Conservation (phyloP, 1,139 yeast genomes). For the Blastobotrys malaysiensis region DNA sequence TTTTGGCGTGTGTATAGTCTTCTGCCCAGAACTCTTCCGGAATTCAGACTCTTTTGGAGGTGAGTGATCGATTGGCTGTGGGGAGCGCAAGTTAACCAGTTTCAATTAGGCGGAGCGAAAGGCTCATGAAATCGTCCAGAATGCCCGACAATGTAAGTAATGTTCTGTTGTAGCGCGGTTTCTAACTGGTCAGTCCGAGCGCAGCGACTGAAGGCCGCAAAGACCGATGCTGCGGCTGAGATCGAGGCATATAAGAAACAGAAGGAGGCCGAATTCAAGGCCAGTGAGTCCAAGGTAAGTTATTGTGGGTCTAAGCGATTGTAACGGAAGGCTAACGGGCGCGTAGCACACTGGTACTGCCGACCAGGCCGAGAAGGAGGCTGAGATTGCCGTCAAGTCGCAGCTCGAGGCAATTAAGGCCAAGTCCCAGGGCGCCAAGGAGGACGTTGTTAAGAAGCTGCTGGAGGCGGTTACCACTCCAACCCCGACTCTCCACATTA, state of each 20-base stretch:
- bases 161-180: background rate
- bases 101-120: constrained; percentile 73
- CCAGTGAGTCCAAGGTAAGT: constrained; percentile 45
- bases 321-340: background rate
- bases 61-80: constrained; percentile 6
- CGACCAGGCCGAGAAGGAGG: constrained; percentile 64
- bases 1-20: constrained; percentile 19
- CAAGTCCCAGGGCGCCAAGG: constrained; percentile 58
- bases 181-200: constrained; percentile 50
- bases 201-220: constrained; percentile 86
- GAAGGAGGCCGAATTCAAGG: constrained; percentile 77
- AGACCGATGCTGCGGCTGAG: constrained; percentile 85
- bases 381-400: constrained; percentile 44
- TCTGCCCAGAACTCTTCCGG: constrained; percentile 42
- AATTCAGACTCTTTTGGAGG: constrained; percentile 41
- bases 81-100: constrained; percentile 1
- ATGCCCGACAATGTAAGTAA: constrained; percentile 67
- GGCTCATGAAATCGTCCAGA: constrained; percentile 90
- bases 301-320: background rate
- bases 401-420: constrained; percentile 53
- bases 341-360: constrained; percentile 57
- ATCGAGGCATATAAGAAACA: constrained; percentile 78
- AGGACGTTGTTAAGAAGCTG: constrained; percentile 65
- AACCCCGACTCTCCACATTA: constrained; percentile 74
- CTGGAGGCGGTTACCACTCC: constrained; percentile 78